Base-by-base conservation (phyloP, 768 basidiomycete genomes). In the Terana coerulea region DNA sequence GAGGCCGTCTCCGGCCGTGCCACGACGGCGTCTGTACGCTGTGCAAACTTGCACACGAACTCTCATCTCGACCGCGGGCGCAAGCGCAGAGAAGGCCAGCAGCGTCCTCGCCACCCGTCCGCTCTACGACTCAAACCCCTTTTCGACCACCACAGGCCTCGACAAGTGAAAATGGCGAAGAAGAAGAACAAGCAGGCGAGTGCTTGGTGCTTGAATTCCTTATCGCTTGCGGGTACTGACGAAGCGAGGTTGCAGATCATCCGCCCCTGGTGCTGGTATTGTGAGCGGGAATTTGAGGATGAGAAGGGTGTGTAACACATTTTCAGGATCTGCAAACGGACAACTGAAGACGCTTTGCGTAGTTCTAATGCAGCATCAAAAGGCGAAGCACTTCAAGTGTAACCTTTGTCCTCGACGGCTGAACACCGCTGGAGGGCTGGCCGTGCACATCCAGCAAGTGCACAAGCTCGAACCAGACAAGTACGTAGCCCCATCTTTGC, bases 361-460 rank as follows among this genome's bases (percentile, higher is more conserved):
- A 94, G 97, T 99, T 59, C 81, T 99, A 56, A 92, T 98, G 84
- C 94, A 97, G 70, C 95, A 99, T 70, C 95, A 99, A 66, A 98
- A 98, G 72, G 95, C 97, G 11, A 99, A 99, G 69, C 95, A 98
- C 66, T 99, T 98, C 78, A 97, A 97, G 69, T 98, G 97, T 63
- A 84, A 86, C 54, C 84, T 95, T 79, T 98, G 95, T 66, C 95
- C 97, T 17, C 78, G 97, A 54, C 82, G 94, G 58, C 73, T 99
- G 55, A 98, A 99, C 64, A 98, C 95, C 2, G 97, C 97, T 3
- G 97, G 97, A 60, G 97, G 97, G 67, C 75, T 99, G 25, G 95
- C 94, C 6, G 97, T 98, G 3, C 97, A 99, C 65, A 91, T 95
- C 47, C 95, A 98, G 65, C 97, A 99, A 66, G 97, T 99, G 0